Evolutionary conservation across 2,329 filamentous ascomycete genomes (phyloP).

Genomic region (Fusarium secorum): DNA sequence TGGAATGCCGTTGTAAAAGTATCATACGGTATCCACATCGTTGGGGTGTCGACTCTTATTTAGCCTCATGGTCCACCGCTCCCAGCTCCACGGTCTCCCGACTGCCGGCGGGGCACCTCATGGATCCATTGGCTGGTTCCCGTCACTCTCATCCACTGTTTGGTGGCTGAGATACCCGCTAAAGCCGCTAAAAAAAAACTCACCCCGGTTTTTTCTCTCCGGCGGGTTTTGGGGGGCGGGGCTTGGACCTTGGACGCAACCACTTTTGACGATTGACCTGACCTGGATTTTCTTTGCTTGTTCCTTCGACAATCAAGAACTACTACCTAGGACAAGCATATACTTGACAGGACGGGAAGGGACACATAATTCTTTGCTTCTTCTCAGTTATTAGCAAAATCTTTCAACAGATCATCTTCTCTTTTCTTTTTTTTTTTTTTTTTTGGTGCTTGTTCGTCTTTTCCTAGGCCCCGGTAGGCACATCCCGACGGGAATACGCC

Average conservation of each 20-base stretch:
- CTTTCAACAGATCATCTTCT: neutral
- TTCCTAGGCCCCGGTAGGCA: neutral
- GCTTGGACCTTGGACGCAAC: slow-evolving; percentile 16
- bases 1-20: slow-evolving; percentile 21
- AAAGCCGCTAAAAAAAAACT: slow-evolving; percentile 24
- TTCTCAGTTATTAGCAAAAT: neutral
- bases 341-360: neutral
- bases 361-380: neutral
- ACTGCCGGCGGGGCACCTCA: slow-evolving; percentile 15
- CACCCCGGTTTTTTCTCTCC: slow-evolving; percentile 13
- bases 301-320: neutral
- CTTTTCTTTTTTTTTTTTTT: neutral
- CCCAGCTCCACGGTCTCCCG: slow-evolving; percentile 2
- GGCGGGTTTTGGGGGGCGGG: neutral
- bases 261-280: slow-evolving; percentile 10
- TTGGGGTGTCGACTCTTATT: slow-evolving; percentile 2
- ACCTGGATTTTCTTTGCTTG: slow-evolving; percentile 6
- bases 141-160: slow-evolving; percentile 6
- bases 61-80: slow-evolving; percentile 14
- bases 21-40: neutral
- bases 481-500: slow-evolving; percentile 13
- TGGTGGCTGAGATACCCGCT: slow-evolving; percentile 32
- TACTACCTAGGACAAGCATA: neutral
- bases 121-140: neutral
- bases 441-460: neutral